Conservation (phyloP, 2,329 filamentous ascomycete species). For the Trematosphaeria pertusa region DNA sequence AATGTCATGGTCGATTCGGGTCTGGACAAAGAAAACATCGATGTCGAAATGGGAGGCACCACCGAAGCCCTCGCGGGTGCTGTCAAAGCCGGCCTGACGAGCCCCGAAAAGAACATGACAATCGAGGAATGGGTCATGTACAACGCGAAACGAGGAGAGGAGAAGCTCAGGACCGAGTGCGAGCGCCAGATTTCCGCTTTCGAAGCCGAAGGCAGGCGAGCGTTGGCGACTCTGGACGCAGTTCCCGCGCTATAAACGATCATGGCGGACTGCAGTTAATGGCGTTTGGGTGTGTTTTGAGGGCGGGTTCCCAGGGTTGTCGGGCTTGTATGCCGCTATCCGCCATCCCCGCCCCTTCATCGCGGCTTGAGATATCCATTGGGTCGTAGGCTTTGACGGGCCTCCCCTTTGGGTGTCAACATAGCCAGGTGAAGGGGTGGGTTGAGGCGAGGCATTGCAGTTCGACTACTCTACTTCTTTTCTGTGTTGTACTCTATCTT, state of each 20-base stretch:
- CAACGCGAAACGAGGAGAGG: slow-evolving; percentile 82
- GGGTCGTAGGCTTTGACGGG: slow-evolving; percentile 28
- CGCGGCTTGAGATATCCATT: slow-evolving; percentile 26
- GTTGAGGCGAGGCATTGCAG: slow-evolving; percentile 9
- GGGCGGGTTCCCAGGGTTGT: no score
- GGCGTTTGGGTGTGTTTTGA: slow-evolving; percentile 13
- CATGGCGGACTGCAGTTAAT: slow-evolving; percentile 5
- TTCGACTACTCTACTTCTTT: neutral
- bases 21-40: slow-evolving; percentile 37
- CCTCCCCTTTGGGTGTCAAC: slow-evolving; percentile 24
- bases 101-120: slow-evolving; percentile 84
- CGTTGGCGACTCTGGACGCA: slow-evolving; percentile 76
- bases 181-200: slow-evolving; percentile 83
- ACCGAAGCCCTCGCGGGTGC: slow-evolving; percentile 54
- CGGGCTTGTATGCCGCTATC: no score
- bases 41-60: slow-evolving; percentile 18
- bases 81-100: slow-evolving; percentile 69
- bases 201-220: slow-evolving; percentile 80
- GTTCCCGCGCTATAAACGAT: slow-evolving; percentile 21
- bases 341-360: slow-evolving; percentile 12
- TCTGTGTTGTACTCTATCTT: neutral
- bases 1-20: slow-evolving; percentile 37
- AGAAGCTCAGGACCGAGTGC: slow-evolving; percentile 78
- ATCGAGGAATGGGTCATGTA: slow-evolving; percentile 91
- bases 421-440: slow-evolving; percentile 22